Base-by-base conservation (phyloP, 1,139 yeast genomes). In the Kodamaea alishanica region DNA sequence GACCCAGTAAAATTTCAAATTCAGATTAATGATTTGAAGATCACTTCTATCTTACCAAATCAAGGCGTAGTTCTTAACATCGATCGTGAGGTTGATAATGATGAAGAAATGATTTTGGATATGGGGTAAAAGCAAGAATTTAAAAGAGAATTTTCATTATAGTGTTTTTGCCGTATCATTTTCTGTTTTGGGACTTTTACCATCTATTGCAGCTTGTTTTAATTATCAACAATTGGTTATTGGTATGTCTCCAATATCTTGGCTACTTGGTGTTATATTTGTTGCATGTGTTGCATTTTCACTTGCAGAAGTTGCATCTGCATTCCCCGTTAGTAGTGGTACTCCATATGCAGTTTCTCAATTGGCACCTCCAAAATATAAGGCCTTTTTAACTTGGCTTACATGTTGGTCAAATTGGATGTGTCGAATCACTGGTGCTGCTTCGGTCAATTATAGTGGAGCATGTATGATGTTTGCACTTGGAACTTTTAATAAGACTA, bases 41-140 rank as follows among this genome's bases (percentile, higher is more conserved):
- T 71, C 28, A 60, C 60, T 27, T 69, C 74, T 10, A 60, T 71
- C 8, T 57, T 71, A 38, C 70, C 76, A 15, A 61, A 68, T 44
- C 55, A 51, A 39, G 69, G 65, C 33, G 52, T 67, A 15, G 62
- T 67, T 15, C 65, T 71, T 34, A 67, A 67, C 45, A 65, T 70
- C 9, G 75, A 69, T 47, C 82, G 77, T 50, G 72, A 54, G 10
- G 62, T 77, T 8, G 73, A 66, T 43, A 39, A 50, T 6, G 84
- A 78, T 54, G 83, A 78, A 53, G 81, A 80, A 10, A 62, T 71
- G 58, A 75, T 78, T 35, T 56, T 77, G 50, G 82, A 84, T 11
- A 67, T 83, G 51, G 92, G 92, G 32, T 84, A 84, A 56, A 80
- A 80, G 54, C 86, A 79, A 49, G 90, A 84, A 54, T 79, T 84